Base-by-base conservation (phyloP, 169 alveolate species). In the Toxoplasma gondii region DNA sequence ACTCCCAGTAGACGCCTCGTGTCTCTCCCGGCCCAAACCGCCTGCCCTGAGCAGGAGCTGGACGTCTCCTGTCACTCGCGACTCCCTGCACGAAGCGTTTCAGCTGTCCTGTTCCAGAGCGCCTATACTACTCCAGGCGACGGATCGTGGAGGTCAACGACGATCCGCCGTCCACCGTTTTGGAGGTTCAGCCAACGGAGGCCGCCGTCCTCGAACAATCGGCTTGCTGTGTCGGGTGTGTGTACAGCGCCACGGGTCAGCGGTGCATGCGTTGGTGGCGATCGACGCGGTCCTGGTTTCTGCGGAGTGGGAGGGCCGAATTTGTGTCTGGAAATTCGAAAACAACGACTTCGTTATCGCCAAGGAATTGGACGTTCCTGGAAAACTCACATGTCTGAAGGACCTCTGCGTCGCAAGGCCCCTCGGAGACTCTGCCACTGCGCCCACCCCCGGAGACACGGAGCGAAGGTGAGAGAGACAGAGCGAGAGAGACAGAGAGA, bases 271-370 rank as follows among this genome's bases (percentile, higher is more conserved):
- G 27, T 27, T 74, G 39, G 49, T 74, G 44, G 84, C 43, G 44
- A 36, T 74, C 9, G 84, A 74, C 84, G 84, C 45, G 27, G 84
- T 36, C 45, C 84, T 74, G 17, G 39, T 31, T 44, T 74, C 84
- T 16, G 84, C 45, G 44, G 84, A 36, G 49, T 74, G 84, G 84
- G 84, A 74, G 31, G 84, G 84, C 27, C 84, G 84, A 4, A n/a
- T 74, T 10, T 74, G 84, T 74, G 12, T 74, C 45, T 74, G 84
- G 84, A 74, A 74, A 44, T 74, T 34, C 43, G 84, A 74, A 36
- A 74, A 74, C 84, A 36, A 36, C 19, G 84, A 10, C 27, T 74
- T 74, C 84, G 84, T 74, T 4, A 41, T 74, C 27, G 39, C 43
- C n/a, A 74, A 74, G 44, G 84, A 74, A n/a, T 44, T 74, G n/a